A percentile compares a stretch with the other conserved stretches of the same genome.
Conservation (phyloP, 768 basidiomycete genomes). For the Leccinum aurantiacum region DNA sequence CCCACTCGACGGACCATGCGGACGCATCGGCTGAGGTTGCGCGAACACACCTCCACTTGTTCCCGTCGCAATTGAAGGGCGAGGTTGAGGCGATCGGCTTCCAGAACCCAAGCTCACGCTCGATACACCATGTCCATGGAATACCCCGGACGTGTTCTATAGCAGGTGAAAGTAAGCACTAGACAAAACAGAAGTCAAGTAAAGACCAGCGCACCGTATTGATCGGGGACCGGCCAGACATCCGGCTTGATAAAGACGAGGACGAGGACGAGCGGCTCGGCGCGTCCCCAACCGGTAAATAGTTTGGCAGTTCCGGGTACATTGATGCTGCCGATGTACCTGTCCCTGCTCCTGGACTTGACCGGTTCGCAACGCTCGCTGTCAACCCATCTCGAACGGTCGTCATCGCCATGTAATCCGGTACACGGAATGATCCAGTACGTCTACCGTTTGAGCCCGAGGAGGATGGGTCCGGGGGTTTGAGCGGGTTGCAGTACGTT, state of each 20-base stretch:
- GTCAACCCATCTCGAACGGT: slow-evolving; percentile 29
- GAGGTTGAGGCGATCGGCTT: slow-evolving; percentile 23
- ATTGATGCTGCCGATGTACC: slow-evolving; percentile 13
- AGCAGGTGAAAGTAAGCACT: slow-evolving; percentile 5
- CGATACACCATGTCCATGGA: slow-evolving; percentile 20
- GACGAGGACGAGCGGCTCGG: slow-evolving; percentile 35
- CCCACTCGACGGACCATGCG: slow-evolving; percentile 10
- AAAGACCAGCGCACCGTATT: slow-evolving; percentile 20
- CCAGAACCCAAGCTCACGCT: slow-evolving; percentile 9
- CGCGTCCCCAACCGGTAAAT: slow-evolving; percentile 21
- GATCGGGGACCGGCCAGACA: slow-evolving; percentile 33
- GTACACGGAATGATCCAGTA: slow-evolving; percentile 25
- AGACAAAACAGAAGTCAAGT: slow-evolving; percentile 4
- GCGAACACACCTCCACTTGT: slow-evolving; percentile 15
- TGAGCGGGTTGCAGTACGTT: slow-evolving; percentile 12
- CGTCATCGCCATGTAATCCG: slow-evolving; percentile 36
- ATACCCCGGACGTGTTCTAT: slow-evolving; percentile 27
- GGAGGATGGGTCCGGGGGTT: slow-evolving; percentile 13
- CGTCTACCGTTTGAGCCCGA: slow-evolving; percentile 13
- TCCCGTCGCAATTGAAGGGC: slow-evolving; percentile 14
- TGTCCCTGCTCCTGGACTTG: slow-evolving; percentile 13
- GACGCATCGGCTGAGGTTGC: slow-evolving; percentile 27
- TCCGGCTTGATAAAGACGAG: slow-evolving; percentile 34
- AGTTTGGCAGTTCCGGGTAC: slow-evolving; percentile 27
- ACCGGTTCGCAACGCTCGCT: slow-evolving; percentile 21